Conservation (phyloP, 345 rosid genomes). For the Euclidium syriacum region DNA sequence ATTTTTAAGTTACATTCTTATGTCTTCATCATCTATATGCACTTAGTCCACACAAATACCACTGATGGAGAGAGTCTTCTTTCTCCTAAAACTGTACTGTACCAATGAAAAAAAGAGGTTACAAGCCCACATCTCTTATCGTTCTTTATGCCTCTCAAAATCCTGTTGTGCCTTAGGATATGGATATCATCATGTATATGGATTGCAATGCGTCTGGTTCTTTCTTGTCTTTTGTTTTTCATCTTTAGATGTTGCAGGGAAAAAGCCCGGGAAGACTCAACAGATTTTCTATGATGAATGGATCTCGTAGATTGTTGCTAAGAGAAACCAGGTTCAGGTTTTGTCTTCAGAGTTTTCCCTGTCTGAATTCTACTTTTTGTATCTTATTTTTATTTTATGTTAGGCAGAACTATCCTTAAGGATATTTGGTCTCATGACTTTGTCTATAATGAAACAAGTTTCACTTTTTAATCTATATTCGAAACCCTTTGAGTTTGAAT, state of each 20-base stretch:
- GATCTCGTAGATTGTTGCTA: conserved; percentile 15
- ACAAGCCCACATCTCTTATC: conserved; percentile 4
- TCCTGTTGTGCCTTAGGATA: conserved; percentile 15
- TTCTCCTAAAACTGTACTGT: conserved; percentile 17
- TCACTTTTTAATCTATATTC: background rate
- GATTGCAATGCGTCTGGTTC: conserved; percentile 9
- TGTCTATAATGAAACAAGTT: conserved; percentile 12
- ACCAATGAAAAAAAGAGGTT: conserved; percentile 24
- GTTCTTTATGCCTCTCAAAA: conserved; percentile 17
- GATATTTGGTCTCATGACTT: conserved; percentile 1
- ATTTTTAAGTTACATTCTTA: conserved; percentile 25
- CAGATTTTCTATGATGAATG: conserved; percentile 11
- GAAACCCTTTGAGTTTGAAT: background rate
- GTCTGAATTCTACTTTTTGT: background rate
- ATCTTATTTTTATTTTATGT: no score
- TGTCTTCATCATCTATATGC: conserved; percentile 20
- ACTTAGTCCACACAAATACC: conserved; percentile 17
- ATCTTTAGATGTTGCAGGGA: conserved; percentile 29
- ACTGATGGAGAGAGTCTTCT: conserved; percentile 19
- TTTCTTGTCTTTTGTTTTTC: conserved; percentile 6
- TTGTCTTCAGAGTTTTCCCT: conserved; percentile 5
- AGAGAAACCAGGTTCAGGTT: conserved; percentile 23
- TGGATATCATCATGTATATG: conserved; percentile 24
- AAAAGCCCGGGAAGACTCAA: conserved; percentile 10
- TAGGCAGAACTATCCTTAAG: background rate